Percentiles rank a stretch among this genome's conserved stretches.
Evolutionary conservation across 2,329 filamentous ascomycete genomes (phyloP).

Genomic region (Chrysosporium queenslandicum): DNA sequence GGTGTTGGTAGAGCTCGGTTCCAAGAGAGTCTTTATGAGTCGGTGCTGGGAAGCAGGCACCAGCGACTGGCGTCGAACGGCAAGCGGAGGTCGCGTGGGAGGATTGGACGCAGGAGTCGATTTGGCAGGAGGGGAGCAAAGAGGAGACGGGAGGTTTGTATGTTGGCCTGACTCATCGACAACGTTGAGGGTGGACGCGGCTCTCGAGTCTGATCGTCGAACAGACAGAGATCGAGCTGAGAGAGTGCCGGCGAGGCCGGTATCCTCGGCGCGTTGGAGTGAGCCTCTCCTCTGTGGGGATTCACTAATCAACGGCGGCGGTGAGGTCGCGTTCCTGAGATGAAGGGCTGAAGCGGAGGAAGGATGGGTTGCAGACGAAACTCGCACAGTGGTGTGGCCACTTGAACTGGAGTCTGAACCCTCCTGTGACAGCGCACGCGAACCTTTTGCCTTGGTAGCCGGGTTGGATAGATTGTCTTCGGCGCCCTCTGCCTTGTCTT

Average conservation of each 20-base stretch:
- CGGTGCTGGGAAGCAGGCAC: slow-evolving; percentile 33
- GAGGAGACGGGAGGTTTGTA: slow-evolving; percentile 5
- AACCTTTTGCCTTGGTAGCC: no score
- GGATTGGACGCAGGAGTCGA: slow-evolving; percentile 4
- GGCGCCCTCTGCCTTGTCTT: background rate
- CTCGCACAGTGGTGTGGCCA: background rate
- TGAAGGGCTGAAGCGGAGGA: background rate
- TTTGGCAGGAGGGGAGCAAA: slow-evolving; percentile 15
- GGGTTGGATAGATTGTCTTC: background rate
- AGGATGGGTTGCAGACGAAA: background rate
- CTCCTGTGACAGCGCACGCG: background rate
- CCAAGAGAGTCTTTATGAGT: slow-evolving; percentile 29
- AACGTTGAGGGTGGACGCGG: slow-evolving; percentile 6
- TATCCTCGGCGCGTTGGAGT: background rate
- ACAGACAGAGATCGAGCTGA: background rate
- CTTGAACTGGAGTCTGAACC: background rate
- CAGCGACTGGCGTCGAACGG: slow-evolving; percentile 32
- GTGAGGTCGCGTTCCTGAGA: background rate
- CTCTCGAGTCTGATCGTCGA: slow-evolving; percentile 1
- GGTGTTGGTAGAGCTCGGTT: slow-evolving; percentile 21
- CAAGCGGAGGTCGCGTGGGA: slow-evolving; percentile 28
- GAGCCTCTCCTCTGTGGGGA: background rate
- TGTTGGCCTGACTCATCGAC: slow-evolving; percentile 8
- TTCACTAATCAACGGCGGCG: background rate
- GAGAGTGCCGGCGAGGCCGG: background rate